Conservation (phyloP, 2,329 filamentous ascomycete species). For the Colletotrichum tropicale region DNA sequence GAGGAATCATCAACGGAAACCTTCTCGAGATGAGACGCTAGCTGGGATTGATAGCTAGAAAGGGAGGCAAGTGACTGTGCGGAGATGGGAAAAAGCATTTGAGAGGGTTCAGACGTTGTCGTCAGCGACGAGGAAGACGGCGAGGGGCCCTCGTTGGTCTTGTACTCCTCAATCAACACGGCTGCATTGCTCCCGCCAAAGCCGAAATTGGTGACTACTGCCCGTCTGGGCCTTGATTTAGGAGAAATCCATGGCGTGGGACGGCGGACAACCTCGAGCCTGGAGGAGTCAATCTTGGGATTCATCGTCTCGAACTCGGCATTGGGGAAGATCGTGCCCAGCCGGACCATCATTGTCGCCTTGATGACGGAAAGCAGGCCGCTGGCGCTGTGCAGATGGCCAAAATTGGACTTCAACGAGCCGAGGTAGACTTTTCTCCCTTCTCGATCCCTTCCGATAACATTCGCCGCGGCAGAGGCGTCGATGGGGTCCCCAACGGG, state of each 20-base stretch:
- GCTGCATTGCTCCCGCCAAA: neutral
- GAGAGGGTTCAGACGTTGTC: neutral
- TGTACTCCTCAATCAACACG: neutral
- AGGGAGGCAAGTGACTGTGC: neutral
- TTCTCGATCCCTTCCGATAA: neutral
- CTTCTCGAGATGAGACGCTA: neutral
- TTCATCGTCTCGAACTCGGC: neutral
- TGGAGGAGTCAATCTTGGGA: neutral
- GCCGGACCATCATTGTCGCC: neutral
- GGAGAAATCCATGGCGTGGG: neutral
- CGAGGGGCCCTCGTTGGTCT: neutral
- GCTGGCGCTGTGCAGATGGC: neutral
- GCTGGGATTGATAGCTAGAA: neutral
- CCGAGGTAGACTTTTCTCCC: neutral
- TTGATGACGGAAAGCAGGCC: neutral
- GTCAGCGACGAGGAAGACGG: neutral
- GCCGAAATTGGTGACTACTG: neutral
- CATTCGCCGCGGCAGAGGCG: neutral
- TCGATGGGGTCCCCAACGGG: neutral
- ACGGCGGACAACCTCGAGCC: neutral
- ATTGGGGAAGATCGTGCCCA: neutral
- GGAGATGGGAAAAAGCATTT: neutral
- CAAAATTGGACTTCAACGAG: neutral
- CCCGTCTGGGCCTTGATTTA: neutral
- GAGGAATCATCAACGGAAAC: neutral